Evolutionary conservation across 768 basidiomycete genomes (phyloP), one percentile per base, ranked within the genome.

Genomic region (Mycena belliarum): DNA sequence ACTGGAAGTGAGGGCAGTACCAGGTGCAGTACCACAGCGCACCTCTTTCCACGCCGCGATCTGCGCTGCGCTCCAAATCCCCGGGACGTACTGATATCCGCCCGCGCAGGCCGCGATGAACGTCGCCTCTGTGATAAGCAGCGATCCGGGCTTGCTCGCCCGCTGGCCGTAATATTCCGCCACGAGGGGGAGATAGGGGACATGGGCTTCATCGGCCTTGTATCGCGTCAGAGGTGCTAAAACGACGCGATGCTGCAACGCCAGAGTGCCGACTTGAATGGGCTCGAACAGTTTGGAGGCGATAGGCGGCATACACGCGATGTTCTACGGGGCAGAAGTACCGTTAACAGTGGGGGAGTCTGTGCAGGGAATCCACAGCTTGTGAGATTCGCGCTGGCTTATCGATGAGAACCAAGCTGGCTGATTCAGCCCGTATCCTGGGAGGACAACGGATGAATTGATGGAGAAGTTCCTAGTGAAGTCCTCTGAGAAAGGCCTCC

Each of bases 71-170:
- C 55, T 65, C 60, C 61, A 66, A 20, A 66, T 66, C 1, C 65
- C 65, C 12, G 65, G 65, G 38, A 59, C 32, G 21, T 71, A 61
- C 0, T 51, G 40, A 68, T 57, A 33, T 49, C 69, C 59, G 61
- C 70, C 49, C 38, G 69, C 67, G 15, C 54, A 35, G 23, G 24
- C 66, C 35, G 66, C 67, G 52, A 78, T 69, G 52, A 68, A 67
- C 14, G 76, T 79, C 0, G 72, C 80, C 63, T 80, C 79, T 1
- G 77, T 67, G 57, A 81, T 72, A 5, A 74, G 57, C 24, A 79
- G 68, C 11, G 75, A 72, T 1, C 76, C 76, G 0, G 71, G 68
- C 24, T 63, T 56, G 38, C 65, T 65, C 6, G 68, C 70, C 10
- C 72, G 67, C 50, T 74, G 72, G 24, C 58, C 51, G 32, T 75